phyloP scores from a whole-genome alignment of 2,329 filamentous ascomycete genomes.

The Hypoxylon sp. region DNA sequence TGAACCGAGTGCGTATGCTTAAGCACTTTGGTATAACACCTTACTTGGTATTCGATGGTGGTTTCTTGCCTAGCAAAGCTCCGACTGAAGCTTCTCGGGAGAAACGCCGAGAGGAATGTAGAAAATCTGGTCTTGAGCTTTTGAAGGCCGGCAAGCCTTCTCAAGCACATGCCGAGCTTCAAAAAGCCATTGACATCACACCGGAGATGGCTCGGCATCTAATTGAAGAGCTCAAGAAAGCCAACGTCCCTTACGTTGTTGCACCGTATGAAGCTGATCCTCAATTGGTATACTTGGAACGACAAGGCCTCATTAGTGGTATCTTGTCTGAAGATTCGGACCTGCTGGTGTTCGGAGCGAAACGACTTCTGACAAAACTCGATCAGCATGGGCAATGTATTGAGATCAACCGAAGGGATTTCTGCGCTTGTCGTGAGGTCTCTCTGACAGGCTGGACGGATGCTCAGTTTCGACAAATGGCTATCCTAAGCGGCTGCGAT shows the following conservation, averaged over 20 bases:
- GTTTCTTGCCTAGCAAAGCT: conserved; percentile 93
- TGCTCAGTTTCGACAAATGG: conserved; percentile 92
- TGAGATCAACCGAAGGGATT: conserved; percentile 90
- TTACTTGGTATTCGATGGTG: conserved; percentile 96
- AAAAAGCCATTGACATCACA: conserved; percentile 96
- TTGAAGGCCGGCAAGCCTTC: conserved; percentile 84
- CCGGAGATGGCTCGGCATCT: conserved; percentile 93
- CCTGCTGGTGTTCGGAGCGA: conserved; percentile 93
- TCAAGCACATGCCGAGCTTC: conserved; percentile 87
- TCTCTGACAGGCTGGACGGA: conserved; percentile 94
- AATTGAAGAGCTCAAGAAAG: conserved; percentile 90
- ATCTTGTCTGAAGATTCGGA: conserved; percentile 98
- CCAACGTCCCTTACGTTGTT: conserved; percentile 87
- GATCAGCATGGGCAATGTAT: conserved; percentile 94
- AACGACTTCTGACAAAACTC: conserved; percentile 90
- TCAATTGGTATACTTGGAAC: conserved; percentile 95
- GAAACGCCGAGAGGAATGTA: conserved; percentile 83
- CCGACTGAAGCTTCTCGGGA: conserved; percentile 84
- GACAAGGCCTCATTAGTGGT: conserved; percentile 84
- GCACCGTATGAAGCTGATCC: conserved; percentile 98
- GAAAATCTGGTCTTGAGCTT: conserved; percentile 80
- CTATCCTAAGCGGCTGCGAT: conserved; percentile 95
- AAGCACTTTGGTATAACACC: conserved; percentile 94
- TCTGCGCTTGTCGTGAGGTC: conserved; percentile 88
- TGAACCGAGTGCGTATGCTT: conserved; percentile 94